phyloP scores from a whole-genome alignment of 495 filamentous ascomycete species.

The Tuber brumale region DNA sequence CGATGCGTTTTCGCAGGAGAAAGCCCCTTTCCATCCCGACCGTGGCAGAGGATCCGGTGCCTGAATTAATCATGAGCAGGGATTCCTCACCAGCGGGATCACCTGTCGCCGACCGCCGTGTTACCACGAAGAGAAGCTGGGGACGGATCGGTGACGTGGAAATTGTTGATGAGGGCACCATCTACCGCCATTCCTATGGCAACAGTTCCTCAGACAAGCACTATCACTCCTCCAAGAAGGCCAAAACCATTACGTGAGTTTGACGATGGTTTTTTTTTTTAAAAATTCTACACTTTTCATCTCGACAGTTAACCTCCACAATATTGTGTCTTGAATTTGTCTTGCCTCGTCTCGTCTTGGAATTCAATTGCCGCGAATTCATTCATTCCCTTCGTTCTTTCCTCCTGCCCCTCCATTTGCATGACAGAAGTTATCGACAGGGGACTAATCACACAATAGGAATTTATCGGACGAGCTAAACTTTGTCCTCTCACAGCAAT shows the following conservation, averaged over 20 bases:
- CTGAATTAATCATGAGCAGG: conserved; percentile 18
- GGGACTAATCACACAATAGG: conserved; percentile 16
- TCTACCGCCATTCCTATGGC: not conserved
- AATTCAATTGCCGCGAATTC: not conserved
- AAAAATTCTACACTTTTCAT: not conserved
- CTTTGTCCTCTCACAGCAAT: conserved; percentile 24
- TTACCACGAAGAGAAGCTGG: conserved; percentile 21
- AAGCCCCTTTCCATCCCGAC: conserved; percentile 31
- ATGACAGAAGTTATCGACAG: not conserved
- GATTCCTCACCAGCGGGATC: conserved; percentile 32
- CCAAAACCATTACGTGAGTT: conserved; percentile 34
- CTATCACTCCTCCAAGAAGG: conserved; percentile 22
- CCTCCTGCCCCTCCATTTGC: not conserved
- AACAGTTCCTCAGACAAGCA: not conserved
- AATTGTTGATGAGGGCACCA: conserved; percentile 26
- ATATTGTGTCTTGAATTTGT: conserved; percentile 9
- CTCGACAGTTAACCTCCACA: conserved; percentile 14
- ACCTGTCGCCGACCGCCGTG: conserved; percentile 21
- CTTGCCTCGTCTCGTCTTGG: conserved; percentile 4
- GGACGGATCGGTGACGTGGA: conserved; percentile 32
- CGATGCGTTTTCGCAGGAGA: conserved; percentile 28
- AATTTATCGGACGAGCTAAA: conserved; percentile 37
- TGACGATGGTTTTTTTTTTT: not conserved
- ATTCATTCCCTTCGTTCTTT: not conserved
- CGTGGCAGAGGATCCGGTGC: conserved; percentile 26